These are phyloP conservation scores for Aspergillus novofumigatus DNA, from an alignment of 2,329 filamentous ascomycete species.

Conservation along the genomic window DNA sequence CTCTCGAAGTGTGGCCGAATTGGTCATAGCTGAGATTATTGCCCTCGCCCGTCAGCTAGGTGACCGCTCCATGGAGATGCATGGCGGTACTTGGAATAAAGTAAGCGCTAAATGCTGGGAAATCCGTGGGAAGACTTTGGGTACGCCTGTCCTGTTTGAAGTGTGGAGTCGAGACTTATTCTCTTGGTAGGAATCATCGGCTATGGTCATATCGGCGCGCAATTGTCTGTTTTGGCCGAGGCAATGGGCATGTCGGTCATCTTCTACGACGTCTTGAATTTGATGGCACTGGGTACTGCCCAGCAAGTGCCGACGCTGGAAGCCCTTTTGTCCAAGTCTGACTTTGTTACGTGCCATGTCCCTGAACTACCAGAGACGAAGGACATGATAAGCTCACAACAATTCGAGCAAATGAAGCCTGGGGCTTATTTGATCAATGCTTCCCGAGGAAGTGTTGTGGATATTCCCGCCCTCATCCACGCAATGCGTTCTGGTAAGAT, in stretches of 20 bases:
- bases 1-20: slow-evolving; percentile 91
- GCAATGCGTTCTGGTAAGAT: slow-evolving; percentile 82
- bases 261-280: slow-evolving; percentile 90
- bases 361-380: slow-evolving; percentile 90
- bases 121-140: slow-evolving; percentile 93
- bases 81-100: slow-evolving; percentile 95
- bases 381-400: slow-evolving; percentile 76
- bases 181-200: slow-evolving; percentile 71
- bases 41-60: slow-evolving; percentile 83
- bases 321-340: slow-evolving; percentile 69
- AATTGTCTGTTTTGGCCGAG: slow-evolving; percentile 91
- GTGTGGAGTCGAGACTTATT: slow-evolving; percentile 11
- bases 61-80: slow-evolving; percentile 91
- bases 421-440: slow-evolving; percentile 96
- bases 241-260: slow-evolving; percentile 98
- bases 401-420: slow-evolving; percentile 85
- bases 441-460: slow-evolving; percentile 86
- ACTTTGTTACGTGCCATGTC: slow-evolving; percentile 94
- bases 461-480: slow-evolving; percentile 86
- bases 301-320: slow-evolving; percentile 76
- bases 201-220: slow-evolving; percentile 95
- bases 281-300: slow-evolving; percentile 90
- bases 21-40: slow-evolving; percentile 94
- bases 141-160: slow-evolving; percentile 39
- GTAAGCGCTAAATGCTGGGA: slow-evolving; percentile 97